Evolutionary conservation across 2,329 filamentous ascomycete genomes (phyloP), one percentile per base, ranked within the genome.

Genomic region (Aureobasidium namibiae): DNA sequence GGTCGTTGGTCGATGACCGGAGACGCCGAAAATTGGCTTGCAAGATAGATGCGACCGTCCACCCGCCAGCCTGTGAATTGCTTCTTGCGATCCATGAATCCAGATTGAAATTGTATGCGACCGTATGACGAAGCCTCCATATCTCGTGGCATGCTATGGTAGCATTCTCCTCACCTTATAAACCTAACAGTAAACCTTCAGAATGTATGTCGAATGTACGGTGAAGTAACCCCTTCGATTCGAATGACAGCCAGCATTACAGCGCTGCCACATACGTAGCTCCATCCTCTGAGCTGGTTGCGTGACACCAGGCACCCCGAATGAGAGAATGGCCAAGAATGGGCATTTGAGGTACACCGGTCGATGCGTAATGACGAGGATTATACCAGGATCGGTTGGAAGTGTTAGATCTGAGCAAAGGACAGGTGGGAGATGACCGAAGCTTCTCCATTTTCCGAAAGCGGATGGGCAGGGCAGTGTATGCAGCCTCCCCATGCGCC

Each of bases 361-460:
- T 54, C 16, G 24, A 29, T 54, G 50, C 24, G 52, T 31, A 26
- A 31, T 56, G 52, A 56, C 38, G 50, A 54, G 41, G 18, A n/a
- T n/a, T 11, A 42, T 33, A 42, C n/a, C 29, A 7, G 16, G 33
- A 26, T 52, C 48, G 33, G 13, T 50, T 14, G 24, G 21, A n/a
- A 54, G 16, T 24, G 18, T n/a, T 31, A 9, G 33, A 14, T 31
- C n/a, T 42, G 33, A 33, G 16, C 36, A 18, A 13, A 29, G 3
- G 23, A 16, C 7, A 26, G n/a, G 33, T 13, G 18, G 16, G 33
- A 52, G n/a, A 21, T 26, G 21, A 52, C 36, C 8, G 8, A 14
- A 54, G 36, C 50, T 26, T 26, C 48, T 42, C 50, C 50, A 54
- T 54, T 42, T 54, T 41, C 50, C 50, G 16, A 52, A 23, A 26